Evolutionary conservation across 768 basidiomycete genomes (phyloP).

Genomic region (Hygrophoropsis aurantiaca): DNA sequence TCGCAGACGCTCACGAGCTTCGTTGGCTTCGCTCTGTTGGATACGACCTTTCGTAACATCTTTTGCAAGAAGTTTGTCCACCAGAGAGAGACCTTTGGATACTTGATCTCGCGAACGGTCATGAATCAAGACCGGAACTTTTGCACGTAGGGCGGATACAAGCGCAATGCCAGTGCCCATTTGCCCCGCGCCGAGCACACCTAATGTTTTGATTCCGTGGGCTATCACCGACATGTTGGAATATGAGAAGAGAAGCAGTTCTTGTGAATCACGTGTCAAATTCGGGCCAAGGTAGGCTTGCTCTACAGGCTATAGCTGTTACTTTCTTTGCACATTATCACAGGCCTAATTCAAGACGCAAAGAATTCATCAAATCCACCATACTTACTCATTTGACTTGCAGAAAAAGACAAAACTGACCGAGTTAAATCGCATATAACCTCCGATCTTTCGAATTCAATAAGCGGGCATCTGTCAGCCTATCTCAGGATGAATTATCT

Average conservation of each 20-base stretch:
- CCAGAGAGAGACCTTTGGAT: slow-evolving; percentile 64
- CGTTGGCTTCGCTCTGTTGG: slow-evolving; percentile 65
- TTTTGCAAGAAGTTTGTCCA: slow-evolving; percentile 85
- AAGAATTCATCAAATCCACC: too few species aligned
- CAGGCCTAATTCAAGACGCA: too few species aligned
- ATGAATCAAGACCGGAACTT: slow-evolving; percentile 81
- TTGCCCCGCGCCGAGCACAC: slow-evolving; percentile 81
- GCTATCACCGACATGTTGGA: slow-evolving; percentile 51
- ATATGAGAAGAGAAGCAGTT: neutral
- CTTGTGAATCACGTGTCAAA: slow-evolving; percentile 7
- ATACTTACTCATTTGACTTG: too few species aligned
- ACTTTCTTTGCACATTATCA: too few species aligned
- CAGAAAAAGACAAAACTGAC: too few species aligned
- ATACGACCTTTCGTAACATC: slow-evolving; percentile 85
- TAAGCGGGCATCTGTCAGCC: too few species aligned
- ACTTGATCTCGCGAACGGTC: slow-evolving; percentile 79
- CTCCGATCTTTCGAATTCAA: too few species aligned
- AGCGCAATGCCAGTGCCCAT: slow-evolving; percentile 94
- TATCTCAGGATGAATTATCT: too few species aligned
- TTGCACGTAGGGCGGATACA: slow-evolving; percentile 82
- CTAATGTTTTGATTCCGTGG: slow-evolving; percentile 74
- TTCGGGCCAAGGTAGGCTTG: too few species aligned
- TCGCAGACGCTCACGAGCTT: slow-evolving; percentile 64
- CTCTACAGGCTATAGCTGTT: too few species aligned
- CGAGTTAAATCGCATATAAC: too few species aligned